Evolutionary conservation across 1,139 yeast genomes (phyloP), one percentile per base, ranked within the genome.

Genomic region (Blastobotrys aristatus): DNA sequence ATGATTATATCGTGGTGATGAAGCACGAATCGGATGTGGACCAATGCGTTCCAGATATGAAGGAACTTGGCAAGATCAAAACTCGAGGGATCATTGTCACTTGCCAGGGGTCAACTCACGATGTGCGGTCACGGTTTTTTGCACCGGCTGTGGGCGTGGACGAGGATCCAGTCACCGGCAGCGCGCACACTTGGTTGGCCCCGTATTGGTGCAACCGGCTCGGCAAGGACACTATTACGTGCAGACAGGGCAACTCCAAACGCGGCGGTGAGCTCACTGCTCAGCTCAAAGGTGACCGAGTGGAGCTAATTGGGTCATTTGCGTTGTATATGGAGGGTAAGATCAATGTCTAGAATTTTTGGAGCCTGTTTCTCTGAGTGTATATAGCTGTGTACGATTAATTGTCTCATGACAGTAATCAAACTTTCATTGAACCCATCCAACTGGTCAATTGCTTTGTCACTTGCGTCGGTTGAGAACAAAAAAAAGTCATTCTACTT

Each of bases 181-280:
- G 41, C 11, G 40, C 46, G 2, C 40, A 35, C 16, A 29, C 46
- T 3, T 30, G 36, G 34, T 30, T 43, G 22, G 27, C 46, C 20
- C 46, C 46, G 13, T 43, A 36, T 30, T 43, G 46, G 46, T 11
- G 33, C 21, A 14, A 16, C 3, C 27, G 30, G 16, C 22, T 43
- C 13, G 35, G 35, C 21, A 43, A 43, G 29, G 13, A 31, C 5
- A 22, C 10, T 8, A 11, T 43, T 10, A 35, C 22, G 11, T 36
- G 21, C 5, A 24, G 17, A 7, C 46, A 43, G 30, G 46, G 46
- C 4, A 38, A 38, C 27, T 33, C 26, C 3, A 27, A 4, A 13
- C 26, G 46, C 11, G 27, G 26, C 13, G 46, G 46, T 73, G 80
- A 87, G 7, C n/a, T 40, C 20, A 14, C 3, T 5, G 26, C 22